A percentile compares a stretch with the other conserved stretches of the same genome.
Evolutionary conservation across 2,329 filamentous ascomycete genomes (phyloP).

Genomic region (Colletotrichum spaethianum): DNA sequence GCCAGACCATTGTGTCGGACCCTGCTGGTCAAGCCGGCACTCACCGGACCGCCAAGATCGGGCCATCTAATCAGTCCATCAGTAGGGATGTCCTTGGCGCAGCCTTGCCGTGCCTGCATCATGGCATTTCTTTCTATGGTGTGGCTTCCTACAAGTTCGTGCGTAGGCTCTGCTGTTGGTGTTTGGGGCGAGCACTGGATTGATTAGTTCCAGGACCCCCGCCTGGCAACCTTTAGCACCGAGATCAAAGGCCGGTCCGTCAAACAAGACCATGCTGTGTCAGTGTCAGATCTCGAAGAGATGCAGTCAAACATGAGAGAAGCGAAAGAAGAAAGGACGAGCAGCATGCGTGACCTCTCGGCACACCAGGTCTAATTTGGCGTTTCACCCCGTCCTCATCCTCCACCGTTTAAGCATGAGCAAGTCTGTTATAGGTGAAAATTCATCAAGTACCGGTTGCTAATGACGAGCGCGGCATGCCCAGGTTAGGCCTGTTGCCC

Average conservation of each 20-base stretch:
- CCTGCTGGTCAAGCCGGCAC: conserved; percentile 35
- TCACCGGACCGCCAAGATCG: conserved; percentile 37
- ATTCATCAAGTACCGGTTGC: conserved; percentile 21
- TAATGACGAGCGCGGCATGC: conserved; percentile 6
- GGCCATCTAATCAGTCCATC: conserved; percentile 28
- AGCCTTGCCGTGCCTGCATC: conserved; percentile 21
- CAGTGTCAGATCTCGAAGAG: conserved; percentile 23
- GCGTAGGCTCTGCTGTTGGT: conserved; percentile 23
- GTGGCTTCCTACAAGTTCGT: conserved; percentile 20
- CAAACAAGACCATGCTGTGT: conserved; percentile 22
- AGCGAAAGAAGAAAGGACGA: background rate
- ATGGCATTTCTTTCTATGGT: conserved; percentile 19
- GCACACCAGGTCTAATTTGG: conserved; percentile 1
- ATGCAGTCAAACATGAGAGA: background rate
- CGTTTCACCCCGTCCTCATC: conserved; percentile 1
- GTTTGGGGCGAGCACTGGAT: conserved; percentile 31
- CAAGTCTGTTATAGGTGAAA: conserved; percentile 12
- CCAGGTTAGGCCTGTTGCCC: conserved; percentile 18
- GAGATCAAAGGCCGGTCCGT: conserved; percentile 27
- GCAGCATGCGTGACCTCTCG: background rate
- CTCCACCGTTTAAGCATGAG: conserved; percentile 33
- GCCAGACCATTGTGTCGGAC: conserved; percentile 34
- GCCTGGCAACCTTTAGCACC: background rate
- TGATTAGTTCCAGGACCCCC: background rate
- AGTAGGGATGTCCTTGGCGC: conserved; percentile 33